Evolutionary conservation across 495 filamentous ascomycete species (phyloP).

Genomic region (Podospora pseudocomata): DNA sequence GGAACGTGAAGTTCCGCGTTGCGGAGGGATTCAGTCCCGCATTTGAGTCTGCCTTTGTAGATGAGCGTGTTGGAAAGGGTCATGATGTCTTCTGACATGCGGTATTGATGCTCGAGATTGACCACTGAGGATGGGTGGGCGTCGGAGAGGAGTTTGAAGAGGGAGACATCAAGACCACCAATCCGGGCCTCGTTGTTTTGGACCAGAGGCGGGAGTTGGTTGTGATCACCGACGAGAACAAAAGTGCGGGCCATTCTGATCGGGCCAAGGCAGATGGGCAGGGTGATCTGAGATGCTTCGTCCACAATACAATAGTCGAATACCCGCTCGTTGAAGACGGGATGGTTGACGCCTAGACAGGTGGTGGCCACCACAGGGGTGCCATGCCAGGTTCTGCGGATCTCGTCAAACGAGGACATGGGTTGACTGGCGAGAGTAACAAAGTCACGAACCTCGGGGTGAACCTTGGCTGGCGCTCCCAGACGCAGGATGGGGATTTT

Average conservation of each 20-base stretch:
- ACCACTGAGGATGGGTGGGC: constrained; percentile 80
- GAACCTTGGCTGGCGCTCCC: constrained; percentile 77
- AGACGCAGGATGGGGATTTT: constrained; percentile 78
- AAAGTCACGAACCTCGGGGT: constrained; percentile 81
- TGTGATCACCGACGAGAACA: constrained; percentile 93
- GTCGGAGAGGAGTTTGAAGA: constrained; percentile 91
- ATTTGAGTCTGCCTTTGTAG: constrained; percentile 84
- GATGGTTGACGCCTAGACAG: constrained; percentile 85
- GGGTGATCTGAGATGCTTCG: constrained; percentile 94
- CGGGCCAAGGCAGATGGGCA: constrained; percentile 89
- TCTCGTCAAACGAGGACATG: constrained; percentile 73
- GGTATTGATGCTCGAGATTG: constrained; percentile 91
- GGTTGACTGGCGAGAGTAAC: constrained; percentile 68
- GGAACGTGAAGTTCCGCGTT: constrained; percentile 55
- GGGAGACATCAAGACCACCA: constrained; percentile 84
- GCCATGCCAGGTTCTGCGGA: constrained; percentile 74
- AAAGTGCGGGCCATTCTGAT: constrained; percentile 92
- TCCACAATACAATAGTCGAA: constrained; percentile 99
- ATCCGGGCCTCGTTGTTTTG: constrained; percentile 82
- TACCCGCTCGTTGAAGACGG: constrained; percentile 78
- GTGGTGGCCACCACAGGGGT: constrained; percentile 90
- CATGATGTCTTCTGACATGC: constrained; percentile 98
- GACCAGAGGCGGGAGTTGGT: constrained; percentile 89
- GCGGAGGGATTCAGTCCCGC: constrained; percentile 74
- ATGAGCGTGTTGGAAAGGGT: constrained; percentile 87